These are phyloP conservation scores for Aspergillus neotritici DNA, from an alignment of 2,329 filamentous ascomycete genomes.

Conservation along the genomic window DNA sequence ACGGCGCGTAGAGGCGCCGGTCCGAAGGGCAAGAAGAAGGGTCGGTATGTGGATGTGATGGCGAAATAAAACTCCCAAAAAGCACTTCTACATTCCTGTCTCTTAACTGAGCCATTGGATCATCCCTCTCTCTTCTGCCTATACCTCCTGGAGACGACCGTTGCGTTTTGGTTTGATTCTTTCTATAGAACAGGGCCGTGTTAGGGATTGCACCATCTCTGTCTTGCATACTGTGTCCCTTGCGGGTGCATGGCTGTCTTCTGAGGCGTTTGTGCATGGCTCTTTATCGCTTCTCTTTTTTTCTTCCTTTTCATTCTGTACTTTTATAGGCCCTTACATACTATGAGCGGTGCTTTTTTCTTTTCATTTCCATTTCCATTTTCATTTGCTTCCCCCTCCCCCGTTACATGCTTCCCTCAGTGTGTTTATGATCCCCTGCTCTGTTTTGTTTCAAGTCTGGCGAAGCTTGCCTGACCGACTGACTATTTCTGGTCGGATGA, in stretches of 20 bases:
- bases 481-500: background rate
- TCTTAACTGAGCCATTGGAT: background rate
- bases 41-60: constrained; percentile 96
- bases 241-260: constrained; percentile 4
- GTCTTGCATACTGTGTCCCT: background rate
- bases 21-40: constrained; percentile 70
- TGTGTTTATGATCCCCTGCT: constrained; percentile 6
- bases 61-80: constrained; percentile 51
- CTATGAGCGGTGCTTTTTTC: constrained; percentile 8
- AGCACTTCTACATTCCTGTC: background rate
- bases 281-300: constrained; percentile 4
- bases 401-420: constrained; percentile 4
- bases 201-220: too few relatives aligned
- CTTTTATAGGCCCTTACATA: constrained; percentile 3
- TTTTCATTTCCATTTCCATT: constrained; percentile 11
- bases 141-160: too few relatives aligned
- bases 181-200: too few relatives aligned
- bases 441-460: constrained; percentile 15
- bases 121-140: too few relatives aligned
- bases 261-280: constrained; percentile 2
- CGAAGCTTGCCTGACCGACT: constrained; percentile 10
- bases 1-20: constrained; percentile 60
- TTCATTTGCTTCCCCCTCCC: constrained; percentile 8
- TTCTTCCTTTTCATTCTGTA: constrained; percentile 20
- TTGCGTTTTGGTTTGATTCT: too few relatives aligned